Percentiles rank a stretch among this genome's conserved stretches.
phyloP scores from a whole-genome alignment of 331 rosid species.

The Quercus tomentella region DNA sequence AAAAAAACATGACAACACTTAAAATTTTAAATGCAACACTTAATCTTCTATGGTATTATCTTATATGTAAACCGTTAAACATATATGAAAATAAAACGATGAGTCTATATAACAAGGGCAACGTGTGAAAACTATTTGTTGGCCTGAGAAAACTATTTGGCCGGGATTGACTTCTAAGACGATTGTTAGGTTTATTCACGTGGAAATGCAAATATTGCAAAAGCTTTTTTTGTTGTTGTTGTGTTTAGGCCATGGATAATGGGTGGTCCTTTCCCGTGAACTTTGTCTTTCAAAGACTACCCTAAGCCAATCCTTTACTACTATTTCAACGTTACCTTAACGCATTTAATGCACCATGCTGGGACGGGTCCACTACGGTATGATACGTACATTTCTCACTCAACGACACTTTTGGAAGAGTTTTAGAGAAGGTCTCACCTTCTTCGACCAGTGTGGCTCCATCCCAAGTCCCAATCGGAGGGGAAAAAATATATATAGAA shows the following conservation, averaged over 20 bases:
- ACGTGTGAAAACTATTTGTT: not conserved
- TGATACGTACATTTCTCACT: not conserved
- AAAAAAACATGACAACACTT: too few species aligned
- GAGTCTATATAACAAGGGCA: too few species aligned
- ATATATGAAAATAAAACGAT: too few species aligned
- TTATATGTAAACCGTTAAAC: too few species aligned
- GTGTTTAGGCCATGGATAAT: conserved; percentile 12
- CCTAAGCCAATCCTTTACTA: not conserved
- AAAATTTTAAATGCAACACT: too few species aligned
- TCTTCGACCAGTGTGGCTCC: too few species aligned
- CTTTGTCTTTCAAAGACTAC: conserved; percentile 9
- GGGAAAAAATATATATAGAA: too few species aligned
- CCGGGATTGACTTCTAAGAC: conserved; percentile 23
- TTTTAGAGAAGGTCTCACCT: too few species aligned
- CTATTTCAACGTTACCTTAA: conserved; percentile 47
- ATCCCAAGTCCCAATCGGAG: too few species aligned
- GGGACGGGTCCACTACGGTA: not conserved
- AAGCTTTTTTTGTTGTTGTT: not conserved
- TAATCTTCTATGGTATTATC: too few species aligned
- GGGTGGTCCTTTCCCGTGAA: conserved; percentile 34
- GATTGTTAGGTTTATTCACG: conserved; percentile 56
- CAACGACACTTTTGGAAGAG: not conserved
- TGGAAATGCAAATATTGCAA: conserved; percentile 22
- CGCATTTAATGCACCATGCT: conserved; percentile 31
- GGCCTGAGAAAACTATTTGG: not conserved